Evolutionary conservation across 257 asterid species (phyloP).

Genomic region (Lycium ferocissimum): DNA sequence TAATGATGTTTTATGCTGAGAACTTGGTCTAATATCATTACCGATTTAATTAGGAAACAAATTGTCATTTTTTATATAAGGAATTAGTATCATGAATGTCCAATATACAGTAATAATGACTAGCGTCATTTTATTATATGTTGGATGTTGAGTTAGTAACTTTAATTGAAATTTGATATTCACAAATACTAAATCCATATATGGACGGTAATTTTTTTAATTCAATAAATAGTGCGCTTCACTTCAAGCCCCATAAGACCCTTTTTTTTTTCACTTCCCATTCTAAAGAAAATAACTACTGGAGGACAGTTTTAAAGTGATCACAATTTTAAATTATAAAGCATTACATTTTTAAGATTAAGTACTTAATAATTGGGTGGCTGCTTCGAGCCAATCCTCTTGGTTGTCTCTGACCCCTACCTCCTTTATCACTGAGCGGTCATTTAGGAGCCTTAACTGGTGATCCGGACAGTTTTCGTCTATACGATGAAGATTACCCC

Average conservation of each 20-base stretch:
- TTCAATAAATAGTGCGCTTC: neutral
- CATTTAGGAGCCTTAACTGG: too few relatives aligned
- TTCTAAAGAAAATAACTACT: neutral
- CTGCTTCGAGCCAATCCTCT: too few relatives aligned
- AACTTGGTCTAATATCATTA: neutral
- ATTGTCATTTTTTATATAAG: neutral
- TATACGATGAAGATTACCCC: too few relatives aligned
- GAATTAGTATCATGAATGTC: neutral
- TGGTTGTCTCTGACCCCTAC: too few relatives aligned
- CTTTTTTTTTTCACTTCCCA: neutral
- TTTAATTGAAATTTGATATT: neutral
- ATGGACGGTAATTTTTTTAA: neutral
- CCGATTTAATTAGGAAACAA: too few relatives aligned
- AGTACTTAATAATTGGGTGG: neutral
- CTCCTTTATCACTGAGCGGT: too few relatives aligned
- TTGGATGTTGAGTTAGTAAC: neutral
- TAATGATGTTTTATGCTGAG: neutral
- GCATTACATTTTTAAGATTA: neutral
- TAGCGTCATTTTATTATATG: neutral
- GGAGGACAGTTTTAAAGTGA: neutral
- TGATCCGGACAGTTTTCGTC: too few relatives aligned
- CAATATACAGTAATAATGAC: neutral
- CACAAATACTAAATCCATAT: neutral
- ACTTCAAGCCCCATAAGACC: slow-evolving; percentile 13
- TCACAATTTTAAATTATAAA: neutral